Base-by-base conservation (phyloP, 768 basidiomycete species). In the Naematelia aurantialba region DNA sequence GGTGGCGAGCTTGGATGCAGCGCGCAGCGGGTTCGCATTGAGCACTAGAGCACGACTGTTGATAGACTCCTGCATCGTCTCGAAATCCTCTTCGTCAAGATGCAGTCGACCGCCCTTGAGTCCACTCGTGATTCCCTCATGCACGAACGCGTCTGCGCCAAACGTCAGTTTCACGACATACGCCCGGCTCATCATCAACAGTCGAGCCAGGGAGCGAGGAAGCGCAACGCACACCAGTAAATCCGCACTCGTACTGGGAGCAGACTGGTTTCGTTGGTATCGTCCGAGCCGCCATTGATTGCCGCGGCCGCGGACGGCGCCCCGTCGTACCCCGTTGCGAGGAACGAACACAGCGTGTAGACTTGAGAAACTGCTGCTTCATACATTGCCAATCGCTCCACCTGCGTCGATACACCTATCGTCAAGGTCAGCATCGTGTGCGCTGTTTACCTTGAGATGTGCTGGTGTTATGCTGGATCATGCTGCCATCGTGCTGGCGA, bases 331-430 rank as follows among this genome's bases (percentile, higher is more conserved):
- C 81, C 78, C 31, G 61, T 72, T 1, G 80, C 76, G 3, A 82
- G 79, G 19, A 85, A 76, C 29, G 83, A 84, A 69, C 89, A 92
- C 5, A 93, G 80, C 0, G 85, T 82, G 70, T 85, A 85, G 22
- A 87, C 85, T 69, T 96, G 92, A n/a, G 84, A 86, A 44, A 94
- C 78, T 0, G 89, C 85, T 1, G 87, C 82, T 66, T 92, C 88
- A 70, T 90, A 86, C 79, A 91, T 89, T 1, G 84, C 79, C 66
- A 82, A 65, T 30, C 82, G 72, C 60, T 83, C 82, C 52, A 82
- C 70, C 4, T 81, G 79, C 19, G 77, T 70, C 51, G 80, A 79
- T 11, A 82, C 69, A 55, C 82, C 82, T 82, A 42, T 13, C 31
- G n/a, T n/a, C 24, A 22, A n/a, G 52, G 5, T 54, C 19, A 39